These are phyloP conservation scores for Penicillium concentricum DNA, from an alignment of 2,329 filamentous ascomycete species.

Conservation along the genomic window DNA sequence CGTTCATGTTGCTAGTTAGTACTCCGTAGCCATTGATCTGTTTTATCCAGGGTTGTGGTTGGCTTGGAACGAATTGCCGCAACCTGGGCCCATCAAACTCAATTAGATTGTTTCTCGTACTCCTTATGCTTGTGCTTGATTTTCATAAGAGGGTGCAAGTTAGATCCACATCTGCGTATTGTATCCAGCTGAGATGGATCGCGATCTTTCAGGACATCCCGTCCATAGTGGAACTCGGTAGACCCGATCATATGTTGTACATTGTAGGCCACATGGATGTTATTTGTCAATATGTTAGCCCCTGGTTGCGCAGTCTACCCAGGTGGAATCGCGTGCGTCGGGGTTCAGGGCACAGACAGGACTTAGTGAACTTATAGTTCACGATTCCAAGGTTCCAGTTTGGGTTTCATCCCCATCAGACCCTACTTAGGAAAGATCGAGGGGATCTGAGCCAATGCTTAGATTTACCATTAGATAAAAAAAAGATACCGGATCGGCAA, in stretches of 20 bases:
- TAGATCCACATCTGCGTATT: not conserved
- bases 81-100: constrained; percentile 8
- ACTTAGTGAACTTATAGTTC: constrained; percentile 4
- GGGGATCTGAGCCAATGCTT: not conserved
- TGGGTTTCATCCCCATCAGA: not conserved
- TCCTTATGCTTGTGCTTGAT: not conserved
- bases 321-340: constrained; percentile 12
- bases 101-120: constrained; percentile 13
- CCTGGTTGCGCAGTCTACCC: not conserved
- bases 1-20: not conserved
- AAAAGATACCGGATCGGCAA: constrained; percentile 28
- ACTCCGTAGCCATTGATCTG: not conserved
- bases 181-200: constrained; percentile 2
- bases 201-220: not conserved
- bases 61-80: not conserved
- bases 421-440: not conserved
- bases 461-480: not conserved
- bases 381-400: not conserved
- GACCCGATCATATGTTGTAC: not conserved
- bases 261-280: not conserved
- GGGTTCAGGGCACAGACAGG: not conserved
- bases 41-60: not conserved
- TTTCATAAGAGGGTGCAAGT: not conserved
- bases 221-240: not conserved
- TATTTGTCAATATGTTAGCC: not conserved